Evolutionary conservation across 352 stramenopile species (phyloP).

Genomic region (Globisporangium recalcitrans): DNA sequence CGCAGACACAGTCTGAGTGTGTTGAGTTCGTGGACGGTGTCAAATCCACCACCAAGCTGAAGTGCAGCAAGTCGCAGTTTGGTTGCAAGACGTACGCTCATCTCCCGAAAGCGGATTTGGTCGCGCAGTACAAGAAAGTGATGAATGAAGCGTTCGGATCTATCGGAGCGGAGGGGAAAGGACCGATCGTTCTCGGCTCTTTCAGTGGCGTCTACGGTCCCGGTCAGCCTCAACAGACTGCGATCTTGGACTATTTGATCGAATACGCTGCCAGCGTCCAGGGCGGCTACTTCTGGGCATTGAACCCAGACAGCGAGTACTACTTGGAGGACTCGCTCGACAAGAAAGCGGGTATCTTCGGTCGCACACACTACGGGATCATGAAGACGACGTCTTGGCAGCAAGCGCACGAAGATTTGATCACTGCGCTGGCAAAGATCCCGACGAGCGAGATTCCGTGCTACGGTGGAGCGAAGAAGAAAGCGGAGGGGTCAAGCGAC

Average conservation of each 20-base stretch:
- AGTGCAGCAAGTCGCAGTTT: conserved; percentile 33
- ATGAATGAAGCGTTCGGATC: conserved; percentile 40
- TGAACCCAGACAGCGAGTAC: conserved; percentile 60
- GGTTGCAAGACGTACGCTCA: conserved; percentile 44
- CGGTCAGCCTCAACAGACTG: conserved; percentile 47
- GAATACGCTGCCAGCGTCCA: conserved; percentile 43
- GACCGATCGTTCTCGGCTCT: conserved; percentile 48
- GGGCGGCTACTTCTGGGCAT: conserved; percentile 58
- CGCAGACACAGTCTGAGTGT: conserved; percentile 27
- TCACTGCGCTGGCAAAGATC: conserved; percentile 39
- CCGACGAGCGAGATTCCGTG: conserved; percentile 45
- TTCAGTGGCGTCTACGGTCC: conserved; percentile 65
- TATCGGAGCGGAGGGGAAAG: conserved; percentile 24
- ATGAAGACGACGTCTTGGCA: conserved; percentile 56
- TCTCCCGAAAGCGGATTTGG: conserved; percentile 20
- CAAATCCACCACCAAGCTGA: conserved; percentile 29
- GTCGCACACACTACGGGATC: conserved; percentile 48
- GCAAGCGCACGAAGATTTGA: conserved; percentile 40
- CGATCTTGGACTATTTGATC: conserved; percentile 55
- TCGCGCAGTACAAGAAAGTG: conserved; percentile 34
- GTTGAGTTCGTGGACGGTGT: conserved; percentile 39
- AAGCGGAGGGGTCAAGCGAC: background rate
- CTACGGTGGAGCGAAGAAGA: conserved; percentile 33
- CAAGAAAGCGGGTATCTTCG: conserved; percentile 38
- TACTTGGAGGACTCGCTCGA: conserved; percentile 51